Conservation (phyloP, 2,329 filamentous ascomycete genomes). For the Pyrenochaeta sp. region DNA sequence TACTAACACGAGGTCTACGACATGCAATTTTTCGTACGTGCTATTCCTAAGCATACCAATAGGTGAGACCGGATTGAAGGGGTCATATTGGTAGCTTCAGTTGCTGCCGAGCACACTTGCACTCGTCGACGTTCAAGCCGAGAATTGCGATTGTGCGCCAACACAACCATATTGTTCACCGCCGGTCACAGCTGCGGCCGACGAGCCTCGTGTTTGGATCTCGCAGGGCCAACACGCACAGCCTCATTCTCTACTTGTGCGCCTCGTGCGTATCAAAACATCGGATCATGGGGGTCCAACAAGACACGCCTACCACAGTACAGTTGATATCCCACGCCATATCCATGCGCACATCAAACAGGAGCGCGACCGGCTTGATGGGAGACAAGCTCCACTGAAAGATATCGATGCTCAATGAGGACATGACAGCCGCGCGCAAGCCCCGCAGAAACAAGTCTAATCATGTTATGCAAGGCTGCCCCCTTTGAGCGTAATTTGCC, state of each 20-base stretch:
- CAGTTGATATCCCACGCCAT: neutral
- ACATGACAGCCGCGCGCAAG: conserved; percentile 1
- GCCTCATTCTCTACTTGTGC: neutral
- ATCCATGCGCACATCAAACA: conserved; percentile 2
- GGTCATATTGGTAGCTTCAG: no score
- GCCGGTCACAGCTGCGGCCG: neutral
- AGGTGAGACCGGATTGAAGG: no score
- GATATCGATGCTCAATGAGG: neutral
- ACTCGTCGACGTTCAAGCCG: neutral
- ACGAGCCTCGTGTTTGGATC: neutral
- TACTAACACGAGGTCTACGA: no score
- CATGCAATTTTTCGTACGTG: no score
- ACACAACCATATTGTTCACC: neutral
- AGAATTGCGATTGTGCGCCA: neutral
- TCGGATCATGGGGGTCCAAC: neutral
- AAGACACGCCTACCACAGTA: neutral
- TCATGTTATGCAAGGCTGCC: neutral
- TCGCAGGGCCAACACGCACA: neutral
- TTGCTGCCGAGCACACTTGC: neutral
- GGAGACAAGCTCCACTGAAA: neutral
- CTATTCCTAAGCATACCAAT: no score
- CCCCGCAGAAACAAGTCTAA: neutral
- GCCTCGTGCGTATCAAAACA: neutral
- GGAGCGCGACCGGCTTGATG: neutral
- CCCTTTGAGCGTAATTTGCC: neutral